Conservation (phyloP, 129 eudicot species). For the Pulicaria dysenterica region DNA sequence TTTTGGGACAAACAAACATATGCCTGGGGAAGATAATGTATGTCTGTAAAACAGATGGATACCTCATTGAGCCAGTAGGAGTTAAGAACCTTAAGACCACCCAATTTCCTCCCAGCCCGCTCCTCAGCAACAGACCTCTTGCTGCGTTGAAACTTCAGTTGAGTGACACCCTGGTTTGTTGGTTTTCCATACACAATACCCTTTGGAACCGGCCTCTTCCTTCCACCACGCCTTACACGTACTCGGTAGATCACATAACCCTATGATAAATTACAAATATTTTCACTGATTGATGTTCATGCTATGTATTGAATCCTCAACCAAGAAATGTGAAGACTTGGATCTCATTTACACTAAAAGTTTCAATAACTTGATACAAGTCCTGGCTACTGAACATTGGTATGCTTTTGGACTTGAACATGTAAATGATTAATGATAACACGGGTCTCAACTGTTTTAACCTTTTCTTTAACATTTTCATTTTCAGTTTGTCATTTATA, state of each 20-base stretch:
- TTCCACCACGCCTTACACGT: slow-evolving; percentile 87
- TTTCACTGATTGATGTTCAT: neutral
- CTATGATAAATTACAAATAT: slow-evolving; percentile 13
- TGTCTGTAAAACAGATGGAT: neutral
- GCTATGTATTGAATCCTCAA: neutral
- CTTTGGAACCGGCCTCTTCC: slow-evolving; percentile 84
- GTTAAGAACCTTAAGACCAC: slow-evolving; percentile 84
- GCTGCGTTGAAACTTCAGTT: slow-evolving; percentile 69
- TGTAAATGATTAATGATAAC: too few relatives aligned
- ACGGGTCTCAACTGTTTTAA: too few relatives aligned
- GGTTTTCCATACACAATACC: slow-evolving; percentile 87
- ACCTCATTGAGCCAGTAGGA: slow-evolving; percentile 75
- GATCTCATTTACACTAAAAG: neutral
- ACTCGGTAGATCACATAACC: slow-evolving; percentile 74
- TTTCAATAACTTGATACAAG: too few relatives aligned
- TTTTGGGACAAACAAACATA: neutral
- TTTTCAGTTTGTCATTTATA: too few relatives aligned
- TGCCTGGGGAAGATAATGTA: neutral
- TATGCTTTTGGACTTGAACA: too few relatives aligned
- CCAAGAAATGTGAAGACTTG: neutral
- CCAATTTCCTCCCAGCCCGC: slow-evolving; percentile 76
- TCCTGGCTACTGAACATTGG: too few relatives aligned
- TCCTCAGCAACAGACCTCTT: slow-evolving; percentile 80
- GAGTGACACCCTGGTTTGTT: slow-evolving; percentile 79
- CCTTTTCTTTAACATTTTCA: too few relatives aligned